phyloP scores from a whole-genome alignment of 345 rosid species.

The Laguncularia racemosa region DNA sequence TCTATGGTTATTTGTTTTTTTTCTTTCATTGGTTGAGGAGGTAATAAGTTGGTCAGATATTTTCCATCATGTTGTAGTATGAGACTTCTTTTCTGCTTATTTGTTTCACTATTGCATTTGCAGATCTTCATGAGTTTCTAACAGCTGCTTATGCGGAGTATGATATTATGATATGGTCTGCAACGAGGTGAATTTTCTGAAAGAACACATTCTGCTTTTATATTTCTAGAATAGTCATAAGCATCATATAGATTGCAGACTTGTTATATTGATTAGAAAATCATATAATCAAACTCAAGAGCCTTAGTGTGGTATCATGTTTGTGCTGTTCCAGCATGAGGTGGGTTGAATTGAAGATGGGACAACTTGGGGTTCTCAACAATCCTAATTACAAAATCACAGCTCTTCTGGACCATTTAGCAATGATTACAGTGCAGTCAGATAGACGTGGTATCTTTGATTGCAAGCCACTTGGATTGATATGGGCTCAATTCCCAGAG shows the following conservation, averaged over 20 bases:
- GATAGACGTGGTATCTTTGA: slow-evolving; percentile 81
- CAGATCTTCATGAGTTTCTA: slow-evolving; percentile 97
- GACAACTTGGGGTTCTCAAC: slow-evolving; percentile 80
- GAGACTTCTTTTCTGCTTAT: slow-evolving; percentile 1
- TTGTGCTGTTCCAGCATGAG: slow-evolving; percentile 52
- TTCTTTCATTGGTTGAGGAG: background rate
- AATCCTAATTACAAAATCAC: slow-evolving; percentile 91
- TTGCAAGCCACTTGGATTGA: slow-evolving; percentile 90
- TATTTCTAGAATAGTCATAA: background rate
- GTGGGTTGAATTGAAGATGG: slow-evolving; percentile 99
- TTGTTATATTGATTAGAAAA: no score
- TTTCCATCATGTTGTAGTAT: background rate
- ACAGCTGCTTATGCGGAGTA: slow-evolving; percentile 83
- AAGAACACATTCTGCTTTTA: background rate
- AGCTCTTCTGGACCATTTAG: slow-evolving; percentile 84
- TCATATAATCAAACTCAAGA: no score
- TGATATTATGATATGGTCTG: slow-evolving; percentile 97
- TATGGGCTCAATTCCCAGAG: slow-evolving; percentile 90
- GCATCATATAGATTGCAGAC: no score
- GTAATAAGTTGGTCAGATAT: background rate
- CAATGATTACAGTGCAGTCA: slow-evolving; percentile 93
- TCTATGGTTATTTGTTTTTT: background rate
- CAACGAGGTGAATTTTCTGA: slow-evolving; percentile 54
- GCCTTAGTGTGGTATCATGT: no score
- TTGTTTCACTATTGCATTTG: slow-evolving; percentile 13